Evolutionary conservation across 2,329 filamentous ascomycete species (phyloP), one percentile per base, ranked within the genome.

Genomic region (Xylariales sp.): DNA sequence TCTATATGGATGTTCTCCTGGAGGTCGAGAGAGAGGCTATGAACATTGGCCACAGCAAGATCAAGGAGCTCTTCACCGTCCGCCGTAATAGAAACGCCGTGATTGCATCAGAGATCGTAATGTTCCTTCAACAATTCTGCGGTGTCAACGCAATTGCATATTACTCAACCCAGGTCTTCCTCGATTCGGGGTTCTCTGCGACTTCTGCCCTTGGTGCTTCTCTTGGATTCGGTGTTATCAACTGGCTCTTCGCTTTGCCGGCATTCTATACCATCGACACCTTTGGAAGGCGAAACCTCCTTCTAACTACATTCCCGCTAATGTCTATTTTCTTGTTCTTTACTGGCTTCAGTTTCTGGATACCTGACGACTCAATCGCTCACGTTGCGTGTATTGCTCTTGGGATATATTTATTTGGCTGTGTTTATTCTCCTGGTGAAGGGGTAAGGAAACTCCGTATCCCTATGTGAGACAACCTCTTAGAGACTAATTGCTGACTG

Each of bases 181-280:
- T 69, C 3, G 59, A 78, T 0, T 74, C 73, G 4, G 66, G 72
- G 1, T 74, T 80, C 40, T 59, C 57, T 8, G 62, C 69, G 18
- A 64, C 71, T 5, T 56, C 59, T 5, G 77, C 81, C 1, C 65
- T 85, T 3, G 60, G 70, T 5, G 77, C 76, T 1, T 82, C 78
- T 0, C 70, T 83, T 42, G 80, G 80, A 1, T 82, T 77, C 34
- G 81, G 81, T 3, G 62, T 81, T 34, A 71, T 83, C 51, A 83
- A 84, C 53, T 83, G 75, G 62, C 54, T 83, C 24, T 82, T 82
- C 44, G 78, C 79, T 1, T 63, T 81, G 11, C 77, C 77, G 0
- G 78, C 78, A 4, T 61, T 83, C 32, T 81, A 76, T 53, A 83
- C 78, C 5, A 85, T 85, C 45, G 81, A 86, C 51, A 82, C 74